Evolutionary conservation across 441 rosid species (phyloP), one percentile per base, ranked within the genome.

Genomic region (Adansonia grandidieri): DNA sequence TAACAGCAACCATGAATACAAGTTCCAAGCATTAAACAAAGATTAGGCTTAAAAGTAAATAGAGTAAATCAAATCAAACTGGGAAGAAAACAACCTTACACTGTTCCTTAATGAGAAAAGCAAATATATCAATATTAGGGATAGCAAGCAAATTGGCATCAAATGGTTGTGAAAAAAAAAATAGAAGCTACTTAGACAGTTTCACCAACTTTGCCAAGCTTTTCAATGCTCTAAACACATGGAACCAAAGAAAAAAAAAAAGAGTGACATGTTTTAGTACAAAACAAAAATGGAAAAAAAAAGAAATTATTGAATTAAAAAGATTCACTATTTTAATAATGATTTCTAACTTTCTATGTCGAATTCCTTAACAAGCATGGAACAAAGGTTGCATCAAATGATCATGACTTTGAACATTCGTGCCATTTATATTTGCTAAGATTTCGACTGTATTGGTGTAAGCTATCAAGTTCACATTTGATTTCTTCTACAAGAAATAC

Each of bases 81-180:
- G 22, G 15, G 42, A 65, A 53, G 20, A 65, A 54, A 50, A n/a
- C 0, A 72, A 94, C 99, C 97, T 91, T 91, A 85, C 91, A 90
- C 81, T 94, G 98, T 86, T 93, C 99, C 70, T 85, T 86, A 47
- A 94, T 89, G 80, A 94, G 98, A 87, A 90, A 74, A 76, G 94
- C 91, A 87, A 82, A 96, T 86, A 93, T 96, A 80, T 91, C 95
- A 57, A 96, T 92, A 72, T 96, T 91, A 19, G 97, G 99, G 19
- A 96, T 97, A 44, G 94, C 99, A 71, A 94, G 92, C 82, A 96
- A 86, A 82, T 96, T 14, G 98, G 99, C 97, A 94, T 94, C 65
- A 96, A 89, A 65, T 93, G 95, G 80, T 96, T 94, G 74, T 97
- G 92, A 61, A 96, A 96, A 82, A 86, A 88, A 6, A 97, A 32